Evolutionary conservation across 495 filamentous ascomycete species (phyloP).

Genomic region (Xylaria castorea): DNA sequence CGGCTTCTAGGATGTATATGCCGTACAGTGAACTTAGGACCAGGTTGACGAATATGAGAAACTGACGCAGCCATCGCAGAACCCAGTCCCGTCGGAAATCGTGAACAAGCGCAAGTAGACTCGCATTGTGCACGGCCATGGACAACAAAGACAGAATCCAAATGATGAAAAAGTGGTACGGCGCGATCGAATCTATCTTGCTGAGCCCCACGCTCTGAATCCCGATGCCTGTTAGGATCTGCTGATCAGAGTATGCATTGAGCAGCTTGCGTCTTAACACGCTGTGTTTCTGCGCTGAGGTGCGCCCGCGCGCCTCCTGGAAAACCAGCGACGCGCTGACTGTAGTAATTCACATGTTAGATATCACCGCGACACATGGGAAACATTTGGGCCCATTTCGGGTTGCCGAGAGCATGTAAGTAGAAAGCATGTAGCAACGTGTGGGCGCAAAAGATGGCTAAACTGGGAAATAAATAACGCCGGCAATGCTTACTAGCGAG

Average conservation of each 20-base stretch:
- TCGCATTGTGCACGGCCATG: conserved; percentile 63
- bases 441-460: not conserved
- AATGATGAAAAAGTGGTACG: conserved; percentile 68
- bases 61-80: conserved; percentile 63
- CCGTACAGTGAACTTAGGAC: conserved; percentile 56
- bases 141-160: conserved; percentile 66
- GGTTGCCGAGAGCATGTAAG: not conserved
- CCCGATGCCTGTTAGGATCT: conserved; percentile 66
- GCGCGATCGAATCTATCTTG: conserved; percentile 55
- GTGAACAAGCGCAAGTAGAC: conserved; percentile 61
- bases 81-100: conserved; percentile 69
- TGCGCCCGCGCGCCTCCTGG: conserved; percentile 44
- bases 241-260: conserved; percentile 64
- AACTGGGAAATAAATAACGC: conserved; percentile 28
- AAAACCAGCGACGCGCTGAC: conserved; percentile 56
- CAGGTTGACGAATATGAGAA: conserved; percentile 65
- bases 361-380: not conserved
- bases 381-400: not conserved
- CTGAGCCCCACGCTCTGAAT: conserved; percentile 60
- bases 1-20: conserved; percentile 55
- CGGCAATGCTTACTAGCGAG: conserved; percentile 39
- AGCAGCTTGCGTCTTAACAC: conserved; percentile 62
- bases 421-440: not conserved
- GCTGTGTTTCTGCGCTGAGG: conserved; percentile 42
- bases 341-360: not conserved